Base-by-base conservation (phyloP, 1,284 basidiomycete species). In the Inonotus obliquus region DNA sequence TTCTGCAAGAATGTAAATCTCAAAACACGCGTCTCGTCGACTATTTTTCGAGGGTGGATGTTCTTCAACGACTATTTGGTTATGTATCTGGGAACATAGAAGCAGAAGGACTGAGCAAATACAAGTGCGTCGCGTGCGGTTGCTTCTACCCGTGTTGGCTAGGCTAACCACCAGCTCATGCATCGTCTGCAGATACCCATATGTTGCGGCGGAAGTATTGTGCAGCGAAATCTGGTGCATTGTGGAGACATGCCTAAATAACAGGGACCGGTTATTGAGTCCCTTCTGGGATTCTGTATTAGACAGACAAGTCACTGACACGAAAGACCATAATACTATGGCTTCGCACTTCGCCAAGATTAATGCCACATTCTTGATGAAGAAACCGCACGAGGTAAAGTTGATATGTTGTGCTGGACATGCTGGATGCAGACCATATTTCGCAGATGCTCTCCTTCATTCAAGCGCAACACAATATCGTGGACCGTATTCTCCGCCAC, bases 161-260 rank as follows among this genome's bases (percentile, higher is more conserved):
- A 63, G 61, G 32, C 39, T 25, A 38, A 27, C 44, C 13, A 49
- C 45, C 52, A 25, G 41, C 11, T n/a, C 19, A n/a, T 57, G 19
- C 38, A 37, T 54, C 35, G 41, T 39, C 59, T 45, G n/a, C 27
- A 96, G 95, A 75, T 98, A 96, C 73, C 95, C 96, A 0, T 93
- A 94, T 70, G 85, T 97, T 37, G 91, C 94, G 17, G 95, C 96
- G 17, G 97, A 99, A 74, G 94, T 99, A 32, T 82, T 99, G 38
- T 96, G 94, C 74, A 92, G 91, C 75, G 96, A 98, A 69, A 88
- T 97, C 73, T 97, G 94, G 89, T 91, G 90, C 21, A 92, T 99
- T 68, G 87, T 94, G 54, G 92, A 96, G 72, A 92, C 92, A 2
- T 91, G 96, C 69, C 81, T 97, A 69, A 83, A 82, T 67, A 81